phyloP scores from a whole-genome alignment of 2,329 filamentous ascomycete genomes.

The Dactylonectria macrodidyma region DNA sequence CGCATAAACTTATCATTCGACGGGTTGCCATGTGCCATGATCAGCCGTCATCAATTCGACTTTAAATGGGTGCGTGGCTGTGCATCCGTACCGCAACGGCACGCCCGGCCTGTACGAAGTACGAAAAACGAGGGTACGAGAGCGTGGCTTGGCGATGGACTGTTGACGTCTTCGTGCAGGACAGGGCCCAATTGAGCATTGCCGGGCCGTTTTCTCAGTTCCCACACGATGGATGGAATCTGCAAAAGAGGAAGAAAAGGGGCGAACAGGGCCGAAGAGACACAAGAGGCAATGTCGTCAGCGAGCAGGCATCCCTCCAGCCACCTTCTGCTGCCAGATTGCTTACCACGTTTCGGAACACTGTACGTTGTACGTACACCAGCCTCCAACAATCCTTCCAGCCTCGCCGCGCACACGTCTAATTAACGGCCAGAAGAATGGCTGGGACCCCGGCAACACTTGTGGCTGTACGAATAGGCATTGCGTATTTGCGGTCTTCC shows the following conservation, averaged over 20 bases:
- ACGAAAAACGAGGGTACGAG: constrained; percentile 11
- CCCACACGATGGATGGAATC: not conserved
- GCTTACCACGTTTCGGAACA: constrained; percentile 16
- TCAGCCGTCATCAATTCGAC: constrained; percentile 8
- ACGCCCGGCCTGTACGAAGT: not conserved
- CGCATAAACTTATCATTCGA: not conserved
- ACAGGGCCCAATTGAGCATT: not conserved
- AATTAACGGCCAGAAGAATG: not conserved
- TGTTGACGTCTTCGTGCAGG: constrained; percentile 8
- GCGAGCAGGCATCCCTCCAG: constrained; percentile 18
- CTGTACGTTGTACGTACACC: not conserved
- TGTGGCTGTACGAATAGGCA: constrained; percentile 3
- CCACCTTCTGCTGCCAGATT: constrained; percentile 11
- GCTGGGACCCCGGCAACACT: constrained; percentile 20
- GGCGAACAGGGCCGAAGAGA: not conserved
- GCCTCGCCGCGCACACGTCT: not conserved
- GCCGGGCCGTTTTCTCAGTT: not conserved
- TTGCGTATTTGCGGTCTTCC: not conserved
- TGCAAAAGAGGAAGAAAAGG: not conserved
- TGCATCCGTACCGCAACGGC: constrained; percentile 13
- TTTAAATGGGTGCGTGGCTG: constrained; percentile 16
- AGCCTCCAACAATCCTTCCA: constrained; percentile 14
- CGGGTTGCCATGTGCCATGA: too few relatives aligned
- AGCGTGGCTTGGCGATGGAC: not conserved
- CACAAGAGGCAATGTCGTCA: constrained; percentile 7